Base-by-base conservation (phyloP, 768 basidiomycete species). In the Aureoboletus auriporus region DNA sequence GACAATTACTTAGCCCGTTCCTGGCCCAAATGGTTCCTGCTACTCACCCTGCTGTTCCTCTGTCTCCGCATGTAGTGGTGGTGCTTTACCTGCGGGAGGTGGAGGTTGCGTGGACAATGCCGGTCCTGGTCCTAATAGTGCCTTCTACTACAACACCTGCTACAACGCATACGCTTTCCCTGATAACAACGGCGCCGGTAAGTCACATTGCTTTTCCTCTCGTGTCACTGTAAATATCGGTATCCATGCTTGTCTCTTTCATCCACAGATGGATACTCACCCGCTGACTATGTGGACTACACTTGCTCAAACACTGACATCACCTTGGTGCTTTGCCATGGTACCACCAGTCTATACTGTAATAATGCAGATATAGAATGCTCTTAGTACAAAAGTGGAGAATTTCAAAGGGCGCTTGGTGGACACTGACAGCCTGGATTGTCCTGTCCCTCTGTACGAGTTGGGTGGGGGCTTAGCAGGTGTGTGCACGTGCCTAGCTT, bases 101-200 rank as follows among this genome's bases (percentile, higher is more conserved):
- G 66, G 64, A 45, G 66, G 64, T 16, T 67, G 66, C 40, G 20
- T 11, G 28, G 52, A 54, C 47, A 59, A 63, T 10, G 66, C 50
- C 0, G 66, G 66, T 7, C 63, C 64, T 13, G 64, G 64, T 27
- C 64, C 64, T 5, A 40, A 67, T 52, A 67, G 64, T n/a, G 1
- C 52, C 27, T 65, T 65, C 61, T 67, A 63, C 48, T 55, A 68
- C 17, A 5, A 29, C 23, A 52, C 52, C 5, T 68, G 64, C 50
- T 51, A 42, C 50, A 65, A 68, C 17, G 64, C 66, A 26, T 68
- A 68, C 8, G 64, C 64, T 17, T 65, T 65, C 59, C 64, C 64
- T 17, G 66, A 66, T 50, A 66, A 65, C 37, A 64, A 68, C 14
- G 64, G 66, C 20, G 35, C 64, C 5, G 1, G 64, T 68, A 42